These are phyloP conservation scores for Amphirosellinia nigrospora DNA, from an alignment of 495 filamentous ascomycete genomes.

Conservation along the genomic window DNA sequence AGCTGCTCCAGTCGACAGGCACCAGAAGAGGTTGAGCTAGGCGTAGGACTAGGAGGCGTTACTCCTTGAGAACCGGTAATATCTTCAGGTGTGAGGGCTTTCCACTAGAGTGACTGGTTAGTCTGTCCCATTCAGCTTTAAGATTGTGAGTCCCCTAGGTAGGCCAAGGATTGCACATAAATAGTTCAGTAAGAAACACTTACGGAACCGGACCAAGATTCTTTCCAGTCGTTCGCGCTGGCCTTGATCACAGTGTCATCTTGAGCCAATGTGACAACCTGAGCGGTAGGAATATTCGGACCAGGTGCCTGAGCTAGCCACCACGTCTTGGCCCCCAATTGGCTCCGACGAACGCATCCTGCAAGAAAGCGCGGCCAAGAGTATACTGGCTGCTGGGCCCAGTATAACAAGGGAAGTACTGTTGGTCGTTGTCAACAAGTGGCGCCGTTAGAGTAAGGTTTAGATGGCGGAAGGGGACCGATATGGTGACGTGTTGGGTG, in stretches of 20 bases:
- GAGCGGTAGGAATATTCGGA: slow-evolving; percentile 39
- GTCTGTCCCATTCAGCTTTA: neutral
- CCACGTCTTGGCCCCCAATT: slow-evolving; percentile 55
- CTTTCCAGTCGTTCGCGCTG: slow-evolving; percentile 42
- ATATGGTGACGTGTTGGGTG: slow-evolving; percentile 51
- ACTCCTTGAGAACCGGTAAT: slow-evolving; percentile 14
- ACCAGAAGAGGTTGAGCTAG: slow-evolving; percentile 18
- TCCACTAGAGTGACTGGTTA: slow-evolving; percentile 38
- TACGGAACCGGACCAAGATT: slow-evolving; percentile 44
- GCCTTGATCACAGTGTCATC: slow-evolving; percentile 33
- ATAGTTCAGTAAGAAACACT: neutral
- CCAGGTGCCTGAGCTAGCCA: slow-evolving; percentile 60
- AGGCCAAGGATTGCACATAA: neutral
- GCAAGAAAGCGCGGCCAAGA: slow-evolving; percentile 63
- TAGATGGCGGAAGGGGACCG: slow-evolving; percentile 59
- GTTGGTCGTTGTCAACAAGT: slow-evolving; percentile 44
- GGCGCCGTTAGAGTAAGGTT: slow-evolving; percentile 59
- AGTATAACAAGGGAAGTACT: slow-evolving; percentile 61
- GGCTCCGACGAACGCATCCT: slow-evolving; percentile 61
- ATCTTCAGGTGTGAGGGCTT: slow-evolving; percentile 31
- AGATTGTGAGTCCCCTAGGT: neutral
- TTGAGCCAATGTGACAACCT: slow-evolving; percentile 29
- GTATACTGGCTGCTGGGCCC: slow-evolving; percentile 35
- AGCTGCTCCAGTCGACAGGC: slow-evolving; percentile 48
- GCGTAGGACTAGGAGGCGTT: slow-evolving; percentile 26